phyloP scores from a whole-genome alignment of 371 early-diverging fungal species.

The Mucor velutinosus region DNA sequence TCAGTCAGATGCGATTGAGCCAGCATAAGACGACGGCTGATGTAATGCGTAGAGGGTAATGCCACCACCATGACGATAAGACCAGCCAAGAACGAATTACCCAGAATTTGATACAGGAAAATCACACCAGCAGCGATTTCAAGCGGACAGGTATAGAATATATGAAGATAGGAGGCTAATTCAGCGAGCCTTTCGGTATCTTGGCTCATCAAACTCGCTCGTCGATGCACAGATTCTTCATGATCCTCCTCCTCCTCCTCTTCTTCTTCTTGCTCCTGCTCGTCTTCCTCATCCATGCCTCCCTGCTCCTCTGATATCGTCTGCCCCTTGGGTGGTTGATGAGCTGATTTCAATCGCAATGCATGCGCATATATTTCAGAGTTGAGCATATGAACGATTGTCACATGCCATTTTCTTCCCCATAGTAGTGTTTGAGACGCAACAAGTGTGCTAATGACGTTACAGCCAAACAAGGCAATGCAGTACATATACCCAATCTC shows the following conservation, averaged over 20 bases:
- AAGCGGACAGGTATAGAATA: constrained; percentile 66
- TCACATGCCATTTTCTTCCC: constrained; percentile 63
- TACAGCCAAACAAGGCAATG: constrained; percentile 54
- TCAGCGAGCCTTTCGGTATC: constrained; percentile 77
- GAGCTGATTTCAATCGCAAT: constrained; percentile 27
- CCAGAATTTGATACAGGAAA: constrained; percentile 67
- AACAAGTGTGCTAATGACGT: constrained; percentile 53
- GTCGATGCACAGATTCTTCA: constrained; percentile 54
- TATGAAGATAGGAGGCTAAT: constrained; percentile 56
- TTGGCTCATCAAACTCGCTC: constrained; percentile 78
- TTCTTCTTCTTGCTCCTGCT: constrained; percentile 15
- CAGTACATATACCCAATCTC: constrained; percentile 54
- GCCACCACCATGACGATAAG: constrained; percentile 62
- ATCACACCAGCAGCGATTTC: constrained; percentile 63
- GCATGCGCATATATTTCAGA: constrained; percentile 62
- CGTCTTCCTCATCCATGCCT: not conserved
- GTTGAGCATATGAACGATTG: constrained; percentile 57
- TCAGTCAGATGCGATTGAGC: constrained; percentile 58
- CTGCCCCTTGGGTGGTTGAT: not conserved
- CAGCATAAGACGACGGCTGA: constrained; percentile 43
- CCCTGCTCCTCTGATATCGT: not conserved
- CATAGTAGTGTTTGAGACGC: constrained; percentile 63
- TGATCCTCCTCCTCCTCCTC: constrained; percentile 23
- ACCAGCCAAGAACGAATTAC: constrained; percentile 69
- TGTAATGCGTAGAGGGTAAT: constrained; percentile 65